Evolutionary conservation across 2,329 filamentous ascomycete species (phyloP).

Genomic region (Colletotrichum coccodes): DNA sequence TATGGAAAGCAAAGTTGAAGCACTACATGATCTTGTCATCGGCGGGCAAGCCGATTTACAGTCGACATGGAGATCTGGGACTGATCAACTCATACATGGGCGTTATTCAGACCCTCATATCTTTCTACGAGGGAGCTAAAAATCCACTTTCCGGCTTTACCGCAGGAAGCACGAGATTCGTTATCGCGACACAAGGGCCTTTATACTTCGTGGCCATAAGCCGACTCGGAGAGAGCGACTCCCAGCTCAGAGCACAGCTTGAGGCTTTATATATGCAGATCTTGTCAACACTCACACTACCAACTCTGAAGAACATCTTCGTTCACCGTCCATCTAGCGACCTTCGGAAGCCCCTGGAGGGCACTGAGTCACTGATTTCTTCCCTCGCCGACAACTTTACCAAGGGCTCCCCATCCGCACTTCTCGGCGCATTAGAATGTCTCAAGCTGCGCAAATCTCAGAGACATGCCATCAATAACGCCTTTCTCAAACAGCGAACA

Average conservation of each 20-base stretch:
- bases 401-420: conserved; percentile 85
- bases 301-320: conserved; percentile 87
- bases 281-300: conserved; percentile 91
- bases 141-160: conserved; percentile 86
- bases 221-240: conserved; percentile 89
- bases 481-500: conserved; percentile 81
- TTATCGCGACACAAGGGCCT: conserved; percentile 85
- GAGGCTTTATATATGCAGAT: conserved; percentile 99
- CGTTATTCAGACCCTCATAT: conserved; percentile 96
- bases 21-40: conserved; percentile 97
- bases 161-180: conserved; percentile 87
- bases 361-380: conserved; percentile 90
- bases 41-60: conserved; percentile 97
- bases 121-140: conserved; percentile 86
- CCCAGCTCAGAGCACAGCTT: conserved; percentile 86
- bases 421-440: conserved; percentile 92
- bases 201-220: conserved; percentile 95
- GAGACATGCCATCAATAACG: conserved; percentile 85
- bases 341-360: conserved; percentile 86
- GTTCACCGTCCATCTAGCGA: conserved; percentile 93
- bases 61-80: conserved; percentile 88
- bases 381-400: conserved; percentile 96
- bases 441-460: conserved; percentile 92
- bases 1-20: conserved; percentile 94
- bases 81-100: conserved; percentile 95